Evolutionary conservation across 2,329 filamentous ascomycete genomes (phyloP).

Genomic region (Aspergillus uvarum): DNA sequence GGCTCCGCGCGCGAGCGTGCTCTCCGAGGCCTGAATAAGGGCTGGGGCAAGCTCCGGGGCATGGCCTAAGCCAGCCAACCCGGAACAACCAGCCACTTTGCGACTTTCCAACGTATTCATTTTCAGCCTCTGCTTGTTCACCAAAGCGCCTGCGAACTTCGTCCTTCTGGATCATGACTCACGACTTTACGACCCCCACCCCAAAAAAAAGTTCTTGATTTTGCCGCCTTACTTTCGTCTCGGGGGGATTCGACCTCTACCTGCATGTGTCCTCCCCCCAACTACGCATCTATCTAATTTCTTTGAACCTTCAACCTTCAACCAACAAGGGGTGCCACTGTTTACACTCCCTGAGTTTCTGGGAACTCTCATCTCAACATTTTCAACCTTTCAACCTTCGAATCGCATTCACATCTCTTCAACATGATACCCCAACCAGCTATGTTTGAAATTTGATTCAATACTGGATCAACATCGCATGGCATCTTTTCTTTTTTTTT

Average conservation of each 20-base stretch:
- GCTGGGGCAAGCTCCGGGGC: constrained; percentile 43
- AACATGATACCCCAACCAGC: constrained; percentile 13
- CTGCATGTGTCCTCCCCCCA: constrained; percentile 7
- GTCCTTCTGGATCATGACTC: constrained; percentile 17
- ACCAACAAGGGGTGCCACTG: background rate
- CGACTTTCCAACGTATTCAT: background rate
- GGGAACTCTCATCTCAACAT: background rate
- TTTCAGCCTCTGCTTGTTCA: constrained; percentile 8
- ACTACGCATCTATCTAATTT: background rate
- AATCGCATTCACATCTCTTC: background rate
- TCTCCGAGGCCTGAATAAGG: constrained; percentile 38
- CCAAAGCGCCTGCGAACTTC: background rate
- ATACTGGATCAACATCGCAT: background rate
- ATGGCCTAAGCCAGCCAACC: constrained; percentile 27
- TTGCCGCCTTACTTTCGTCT: background rate
- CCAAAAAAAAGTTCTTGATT: constrained; percentile 29
- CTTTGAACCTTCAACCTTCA: background rate
- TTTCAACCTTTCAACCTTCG: constrained; percentile 2
- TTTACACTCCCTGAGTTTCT: background rate
- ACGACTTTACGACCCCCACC: constrained; percentile 23
- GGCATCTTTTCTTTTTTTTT: background rate
- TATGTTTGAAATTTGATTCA: background rate
- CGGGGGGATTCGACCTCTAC: constrained; percentile 9
- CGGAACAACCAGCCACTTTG: background rate
- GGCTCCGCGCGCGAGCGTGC: constrained; percentile 37